Base-by-base conservation (phyloP, 2,329 filamentous ascomycete genomes). In the Monilinia aucupariae region DNA sequence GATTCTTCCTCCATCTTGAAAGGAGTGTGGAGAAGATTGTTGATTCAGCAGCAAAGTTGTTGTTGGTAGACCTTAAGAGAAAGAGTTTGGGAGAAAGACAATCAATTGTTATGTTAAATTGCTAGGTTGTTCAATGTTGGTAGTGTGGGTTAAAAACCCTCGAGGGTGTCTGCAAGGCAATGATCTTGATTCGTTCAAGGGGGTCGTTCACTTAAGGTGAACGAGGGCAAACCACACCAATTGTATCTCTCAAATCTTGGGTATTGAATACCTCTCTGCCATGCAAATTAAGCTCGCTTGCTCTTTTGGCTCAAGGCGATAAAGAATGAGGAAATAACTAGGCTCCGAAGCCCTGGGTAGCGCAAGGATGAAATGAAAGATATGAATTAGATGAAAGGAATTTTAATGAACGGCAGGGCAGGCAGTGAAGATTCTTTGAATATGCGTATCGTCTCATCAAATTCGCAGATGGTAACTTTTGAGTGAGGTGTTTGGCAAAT, bases 1-100 rank as follows among this genome's bases (percentile, higher is more conserved):
- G 67, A 60, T 58, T 71, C 61, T 64, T 71, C 68, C 43, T 69
- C 69, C 67, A 71, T 72, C 37, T 70, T 70, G 65, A 61, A 59
- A 50, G 50, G 39, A 63, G 47, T 60, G 58, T 63, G 53, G 61
- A 62, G 47, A 47, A 53, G 54, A 50, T 25, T 43, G 51, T 54
- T 56, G 61, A 59, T 50, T 45, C 53, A 49, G 61, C 22, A 64
- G 56, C 50, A 63, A 45, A 39, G 27, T 41, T 62, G 59, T 39
- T 58, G 54, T 62, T 32, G 39, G 22, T 20, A 55, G 17, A 55
- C 25, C 49, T 50, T 64, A 63, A 56, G 54, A 66, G 52, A 53
- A 58, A 34, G 53, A 54, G 32, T 55, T 30, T 30, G 27, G 27
- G 27, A 30, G 27, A 3, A 30, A 30, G 6, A 30, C 27, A 30